phyloP scores from a whole-genome alignment of 2,329 filamentous ascomycete species.

The Rosellinia necatrix region DNA sequence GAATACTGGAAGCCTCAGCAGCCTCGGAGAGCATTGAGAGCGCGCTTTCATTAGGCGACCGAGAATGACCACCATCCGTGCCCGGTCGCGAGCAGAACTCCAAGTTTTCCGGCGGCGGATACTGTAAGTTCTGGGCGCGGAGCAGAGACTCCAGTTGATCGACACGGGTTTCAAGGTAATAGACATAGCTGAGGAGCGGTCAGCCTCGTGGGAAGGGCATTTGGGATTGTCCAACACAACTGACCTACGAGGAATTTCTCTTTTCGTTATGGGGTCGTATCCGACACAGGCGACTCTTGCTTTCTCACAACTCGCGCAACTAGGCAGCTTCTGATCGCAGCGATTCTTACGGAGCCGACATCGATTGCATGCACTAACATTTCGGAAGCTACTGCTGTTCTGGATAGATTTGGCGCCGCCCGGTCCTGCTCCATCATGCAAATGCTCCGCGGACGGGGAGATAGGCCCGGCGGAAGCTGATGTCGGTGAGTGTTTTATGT shows the following conservation, averaged over 20 bases:
- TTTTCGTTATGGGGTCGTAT: slow-evolving; percentile 95
- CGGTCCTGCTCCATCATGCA: slow-evolving; percentile 39
- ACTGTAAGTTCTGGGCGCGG: slow-evolving; percentile 69
- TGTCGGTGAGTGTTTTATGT: slow-evolving; percentile 48
- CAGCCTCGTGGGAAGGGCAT: slow-evolving; percentile 19
- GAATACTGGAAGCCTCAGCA: slow-evolving; percentile 38
- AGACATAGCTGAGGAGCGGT: slow-evolving; percentile 72
- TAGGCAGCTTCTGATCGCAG: slow-evolving; percentile 90
- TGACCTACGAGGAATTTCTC: slow-evolving; percentile 89
- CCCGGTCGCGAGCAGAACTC: slow-evolving; percentile 62
- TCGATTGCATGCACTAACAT: slow-evolving; percentile 92
- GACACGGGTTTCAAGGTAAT: slow-evolving; percentile 87
- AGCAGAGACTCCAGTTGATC: slow-evolving; percentile 81
- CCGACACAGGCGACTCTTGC: slow-evolving; percentile 90
- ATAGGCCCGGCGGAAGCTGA: slow-evolving; percentile 45
- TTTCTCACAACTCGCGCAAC: slow-evolving; percentile 91
- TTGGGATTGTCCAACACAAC: slow-evolving; percentile 44
- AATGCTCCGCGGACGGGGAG: slow-evolving; percentile 39
- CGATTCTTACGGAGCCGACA: slow-evolving; percentile 92
- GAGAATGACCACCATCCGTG: slow-evolving; percentile 42
- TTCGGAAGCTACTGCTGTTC: slow-evolving; percentile 71
- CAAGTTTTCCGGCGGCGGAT: slow-evolving; percentile 72
- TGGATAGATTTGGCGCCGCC: slow-evolving; percentile 55
- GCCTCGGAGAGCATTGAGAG: slow-evolving; percentile 42
- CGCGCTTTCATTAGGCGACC: slow-evolving; percentile 43